A percentile compares a stretch with the other conserved stretches of the same genome.
phyloP scores from a whole-genome alignment of 345 rosid genomes.

The Gossypium thurberi region DNA sequence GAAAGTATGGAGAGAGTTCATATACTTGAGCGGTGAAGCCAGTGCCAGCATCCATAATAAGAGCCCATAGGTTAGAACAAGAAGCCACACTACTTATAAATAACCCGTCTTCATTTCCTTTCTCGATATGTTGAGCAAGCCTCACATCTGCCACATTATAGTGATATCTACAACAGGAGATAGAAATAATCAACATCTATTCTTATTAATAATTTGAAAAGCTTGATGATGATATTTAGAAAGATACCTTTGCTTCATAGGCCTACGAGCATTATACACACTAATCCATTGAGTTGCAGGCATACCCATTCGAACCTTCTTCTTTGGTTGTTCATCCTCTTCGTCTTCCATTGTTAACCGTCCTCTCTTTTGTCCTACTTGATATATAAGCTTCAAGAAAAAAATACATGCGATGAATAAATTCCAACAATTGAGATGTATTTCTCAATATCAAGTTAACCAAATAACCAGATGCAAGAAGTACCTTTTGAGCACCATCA shows the following conservation, averaged over 20 bases:
- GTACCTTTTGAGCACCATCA: conserved; percentile 95
- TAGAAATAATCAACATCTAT: conserved; percentile 12
- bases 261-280: conserved; percentile 88
- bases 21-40: conserved; percentile 76
- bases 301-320: conserved; percentile 93
- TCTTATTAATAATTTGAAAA: conserved; percentile 6
- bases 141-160: conserved; percentile 83
- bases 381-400: conserved; percentile 69
- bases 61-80: conserved; percentile 84
- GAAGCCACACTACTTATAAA: conserved; percentile 90
- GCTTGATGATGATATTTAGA: conserved; percentile 2
- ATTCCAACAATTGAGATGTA: neutral
- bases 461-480: conserved; percentile 3
- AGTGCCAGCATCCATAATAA: conserved; percentile 97
- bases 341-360: conserved; percentile 79
- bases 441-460: conserved; percentile 3
- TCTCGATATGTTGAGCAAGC: conserved; percentile 74
- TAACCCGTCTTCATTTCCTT: conserved; percentile 86
- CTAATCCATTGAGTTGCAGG: conserved; percentile 99
- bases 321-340: conserved; percentile 91
- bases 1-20: conserved; percentile 71
- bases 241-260: conserved; percentile 86
- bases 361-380: conserved; percentile 97
- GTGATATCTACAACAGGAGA: conserved; percentile 61
- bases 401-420: conserved; percentile 18